phyloP scores from a whole-genome alignment of 805 yeast genomes.

The Ogataea saltuana region DNA sequence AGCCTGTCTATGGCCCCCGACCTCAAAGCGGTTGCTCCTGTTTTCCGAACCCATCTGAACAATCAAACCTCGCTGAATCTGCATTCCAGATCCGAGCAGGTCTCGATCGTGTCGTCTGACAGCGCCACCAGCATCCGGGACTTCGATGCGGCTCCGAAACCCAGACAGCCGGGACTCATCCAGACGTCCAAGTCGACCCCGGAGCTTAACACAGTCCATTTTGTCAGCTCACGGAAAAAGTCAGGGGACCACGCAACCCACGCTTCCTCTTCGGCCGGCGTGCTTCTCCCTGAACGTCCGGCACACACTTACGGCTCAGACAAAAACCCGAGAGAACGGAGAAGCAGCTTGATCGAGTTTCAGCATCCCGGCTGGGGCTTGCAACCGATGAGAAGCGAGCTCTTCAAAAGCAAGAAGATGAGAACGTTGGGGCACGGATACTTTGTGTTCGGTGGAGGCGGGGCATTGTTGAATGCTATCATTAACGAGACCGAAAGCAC shows the following conservation, averaged over 20 bases:
- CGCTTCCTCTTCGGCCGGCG: not conserved
- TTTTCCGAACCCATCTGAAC: no score
- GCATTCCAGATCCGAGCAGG: conserved; percentile 7
- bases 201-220: conserved; percentile 12
- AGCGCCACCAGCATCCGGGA: conserved; percentile 1
- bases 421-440: conserved; percentile 24
- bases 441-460: conserved; percentile 26
- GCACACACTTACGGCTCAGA: conserved; percentile 1
- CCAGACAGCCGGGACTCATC: conserved; percentile 7
- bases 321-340: conserved; percentile 7
- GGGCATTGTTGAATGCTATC: conserved; percentile 20
- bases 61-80: not conserved
- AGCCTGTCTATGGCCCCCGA: not conserved
- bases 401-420: conserved; percentile 5
- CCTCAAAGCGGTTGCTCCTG: not conserved
- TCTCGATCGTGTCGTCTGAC: conserved; percentile 12
- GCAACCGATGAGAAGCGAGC: conserved; percentile 14
- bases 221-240: not conserved
- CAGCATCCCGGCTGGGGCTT: conserved; percentile 8
- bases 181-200: conserved; percentile 24
- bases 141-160: conserved; percentile 4
- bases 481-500: no score
- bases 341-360: conserved; percentile 18
- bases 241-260: not conserved
- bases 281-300: conserved; percentile 3